These are phyloP conservation scores for Quillaja saponaria DNA, from an alignment of 306 rosid genomes.

Conservation along the genomic window DNA sequence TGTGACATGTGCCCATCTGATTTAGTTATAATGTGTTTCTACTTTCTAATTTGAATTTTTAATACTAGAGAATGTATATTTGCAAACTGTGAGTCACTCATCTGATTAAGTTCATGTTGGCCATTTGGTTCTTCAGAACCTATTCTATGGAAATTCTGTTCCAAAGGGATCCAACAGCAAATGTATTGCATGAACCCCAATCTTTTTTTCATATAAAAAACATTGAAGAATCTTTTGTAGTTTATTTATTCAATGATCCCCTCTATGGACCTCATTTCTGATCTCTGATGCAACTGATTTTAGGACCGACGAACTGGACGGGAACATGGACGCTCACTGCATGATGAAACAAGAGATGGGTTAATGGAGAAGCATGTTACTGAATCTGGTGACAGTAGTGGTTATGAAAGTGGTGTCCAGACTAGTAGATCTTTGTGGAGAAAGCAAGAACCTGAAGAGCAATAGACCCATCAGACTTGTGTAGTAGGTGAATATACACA, in stretches of 20 bases:
- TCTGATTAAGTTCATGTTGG: too few species aligned
- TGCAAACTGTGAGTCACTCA: too few species aligned
- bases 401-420: slow-evolving; percentile 60
- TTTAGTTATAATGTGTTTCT: not conserved
- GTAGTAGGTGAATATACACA: slow-evolving; percentile 24
- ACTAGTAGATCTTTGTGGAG: slow-evolving; percentile 35
- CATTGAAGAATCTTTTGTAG: not conserved
- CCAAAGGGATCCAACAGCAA: too few species aligned
- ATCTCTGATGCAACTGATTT: slow-evolving; percentile 5
- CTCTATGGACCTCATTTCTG: slow-evolving; percentile 4
- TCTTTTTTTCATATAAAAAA: not conserved
- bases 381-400: slow-evolving; percentile 64
- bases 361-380: slow-evolving; percentile 42
- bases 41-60: too few species aligned
- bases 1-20: too few species aligned
- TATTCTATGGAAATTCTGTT: too few species aligned
- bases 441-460: slow-evolving; percentile 49
- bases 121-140: too few species aligned
- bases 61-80: too few species aligned
- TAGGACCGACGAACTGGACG: slow-evolving; percentile 57
- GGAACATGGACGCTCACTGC: slow-evolving; percentile 43
- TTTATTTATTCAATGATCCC: not conserved
- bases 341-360: slow-evolving; percentile 18
- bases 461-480: slow-evolving; percentile 15
- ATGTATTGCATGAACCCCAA: too few species aligned